Evolutionary conservation across 2,329 filamentous ascomycete genomes (phyloP), one percentile per base, ranked within the genome.

Genomic region (Aspergillus sp.): DNA sequence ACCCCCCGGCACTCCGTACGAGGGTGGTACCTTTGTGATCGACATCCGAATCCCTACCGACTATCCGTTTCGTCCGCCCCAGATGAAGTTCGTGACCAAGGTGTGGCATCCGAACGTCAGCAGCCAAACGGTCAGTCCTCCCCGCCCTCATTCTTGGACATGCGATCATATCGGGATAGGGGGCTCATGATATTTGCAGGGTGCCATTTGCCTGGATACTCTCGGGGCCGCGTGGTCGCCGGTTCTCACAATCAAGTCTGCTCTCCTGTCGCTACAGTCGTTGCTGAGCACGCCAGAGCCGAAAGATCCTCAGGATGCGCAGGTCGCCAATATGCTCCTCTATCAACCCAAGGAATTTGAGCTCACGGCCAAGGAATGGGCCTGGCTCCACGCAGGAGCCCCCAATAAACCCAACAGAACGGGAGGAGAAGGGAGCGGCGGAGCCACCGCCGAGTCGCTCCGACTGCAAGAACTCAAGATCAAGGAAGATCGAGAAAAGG

Each of bases 41-140:
- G 91, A 96, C 70, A 95, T 99, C 69, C 85, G 84, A 69, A 95
- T 99, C 55, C 93, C 94, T 0, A 85, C 85, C 63, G 90, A 90
- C 67, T 99, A 99, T 71, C 95, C 95, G 0, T 99, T 99, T 80
- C 90, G 92, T 68, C 91, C 94, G 4, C 95, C 95, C 4, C 77
- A 86, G 60, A 98, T 99, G 90, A 89, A 87, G 69, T 98, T 98
- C 72, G 85, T 89, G 65, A 99, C 95, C 64, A 93, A 89, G 77
- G 89, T 98, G 68, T 99, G 93, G 93, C 95, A 99, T 75, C 95
- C 95, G 36, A 99, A 99, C 73, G 87, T 99, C 78, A 96, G 91
- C 82, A 94, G 90, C 71, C 90, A 95, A 74, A 97, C 93, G 46
- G 92, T 96, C 79, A 71, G 88, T 82, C 18, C 9, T 20, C 32